These are phyloP conservation scores for Globisporangium spiculum DNA, from an alignment of 352 stramenopile species.

Conservation along the genomic window DNA sequence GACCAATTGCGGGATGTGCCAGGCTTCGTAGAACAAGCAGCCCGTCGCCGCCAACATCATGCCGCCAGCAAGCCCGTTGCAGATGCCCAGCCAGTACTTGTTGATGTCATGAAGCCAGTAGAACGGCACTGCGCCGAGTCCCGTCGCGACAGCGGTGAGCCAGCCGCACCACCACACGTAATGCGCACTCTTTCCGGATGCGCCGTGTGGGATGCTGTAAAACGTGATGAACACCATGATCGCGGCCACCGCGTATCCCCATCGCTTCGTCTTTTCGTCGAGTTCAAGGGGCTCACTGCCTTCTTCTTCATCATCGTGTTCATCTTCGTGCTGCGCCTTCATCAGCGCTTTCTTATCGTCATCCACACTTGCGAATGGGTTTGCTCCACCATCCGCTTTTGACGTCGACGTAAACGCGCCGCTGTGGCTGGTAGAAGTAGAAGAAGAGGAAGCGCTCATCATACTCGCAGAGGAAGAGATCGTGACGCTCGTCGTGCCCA, in stretches of 20 bases:
- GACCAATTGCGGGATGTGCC: constrained; percentile 69
- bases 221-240: constrained; percentile 61
- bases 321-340: not conserved
- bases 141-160: constrained; percentile 96
- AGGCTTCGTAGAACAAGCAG: constrained; percentile 93
- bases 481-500: constrained; percentile 14
- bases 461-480: constrained; percentile 8
- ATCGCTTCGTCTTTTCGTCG: constrained; percentile 22
- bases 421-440: not conserved
- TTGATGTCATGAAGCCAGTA: constrained; percentile 92
- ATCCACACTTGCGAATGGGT: constrained; percentile 1
- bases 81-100: constrained; percentile 94
- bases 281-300: constrained; percentile 22
- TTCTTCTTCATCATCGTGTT: constrained; percentile 13
- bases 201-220: constrained; percentile 49
- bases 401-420: not conserved
- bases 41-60: constrained; percentile 98
- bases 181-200: constrained; percentile 53
- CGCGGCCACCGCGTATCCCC: constrained; percentile 47
- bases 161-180: constrained; percentile 98
- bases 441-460: not conserved
- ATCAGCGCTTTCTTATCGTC: constrained; percentile 20
- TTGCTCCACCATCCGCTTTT: not conserved
- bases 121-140: constrained; percentile 93
- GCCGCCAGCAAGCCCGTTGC: constrained; percentile 93